Evolutionary conservation across 169 alveolate genomes (phyloP), one percentile per base, ranked within the genome.

Genomic region (Toxoplasma gondii): DNA sequence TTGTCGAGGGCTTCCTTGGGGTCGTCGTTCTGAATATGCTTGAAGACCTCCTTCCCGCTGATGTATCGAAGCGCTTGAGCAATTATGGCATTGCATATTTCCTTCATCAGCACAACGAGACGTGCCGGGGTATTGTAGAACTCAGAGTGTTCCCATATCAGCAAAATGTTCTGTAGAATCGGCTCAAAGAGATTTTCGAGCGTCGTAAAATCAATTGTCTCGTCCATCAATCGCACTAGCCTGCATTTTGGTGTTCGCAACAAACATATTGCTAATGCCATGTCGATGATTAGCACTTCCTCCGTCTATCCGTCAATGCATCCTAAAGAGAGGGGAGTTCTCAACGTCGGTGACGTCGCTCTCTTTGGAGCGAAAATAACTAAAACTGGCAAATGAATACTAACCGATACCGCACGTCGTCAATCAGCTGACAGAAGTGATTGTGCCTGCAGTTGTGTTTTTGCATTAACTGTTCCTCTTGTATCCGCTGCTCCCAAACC

Each of bases 111-210:
- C 34, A 98, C 99, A 78, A 98, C 98, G n/a, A 98, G 97, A 82
- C 99, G 96, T 29, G 98, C 98, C 43, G 99, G 99, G 24, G 99
- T 98, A 93, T 98, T 98, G 97, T 98, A 98, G 96, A 96, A 97
- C 70, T 96, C 96, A 64, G 99, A 98, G 95, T 98, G 96, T 58
- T 97, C 96, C 99, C 99, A 98, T 36, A 98, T 97, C 95, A 98
- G 96, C 54, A 98, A 97, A 54, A 98, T 98, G 45, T 96, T 96
- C 94, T 98, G 99, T 97, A 98, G 97, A 43, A 98, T 97, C n/a
- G 99, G 99, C 44, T 96, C 97, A 95, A 98, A 98, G 64, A 97
- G 96, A 93, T 97, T 98, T 82, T 96, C 97, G 88, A 98, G 95
- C 44, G 97, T 97, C 41, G 97, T 91, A 96, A 98, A 97, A 70